Evolutionary conservation across 441 rosid genomes (phyloP).

Genomic region (Jatropha podagrica): DNA sequence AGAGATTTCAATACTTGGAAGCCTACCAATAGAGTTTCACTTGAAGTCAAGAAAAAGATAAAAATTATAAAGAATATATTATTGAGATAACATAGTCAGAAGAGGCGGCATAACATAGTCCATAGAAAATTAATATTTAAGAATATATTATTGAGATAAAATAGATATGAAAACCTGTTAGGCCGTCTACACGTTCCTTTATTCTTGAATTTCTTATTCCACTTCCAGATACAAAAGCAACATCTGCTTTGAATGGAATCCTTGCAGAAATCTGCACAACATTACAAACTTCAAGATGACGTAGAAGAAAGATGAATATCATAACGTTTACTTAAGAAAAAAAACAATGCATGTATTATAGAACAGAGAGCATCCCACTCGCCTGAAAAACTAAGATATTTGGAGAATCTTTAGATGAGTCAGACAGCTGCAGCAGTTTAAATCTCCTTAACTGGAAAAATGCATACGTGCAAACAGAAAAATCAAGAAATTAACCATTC

Average conservation of each 20-base stretch:
- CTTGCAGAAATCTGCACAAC: constrained; percentile 69
- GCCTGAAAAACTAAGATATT: constrained; percentile 94
- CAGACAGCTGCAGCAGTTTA: constrained; percentile 73
- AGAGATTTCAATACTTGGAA: background rate
- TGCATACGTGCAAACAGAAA: constrained; percentile 23
- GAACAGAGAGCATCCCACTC: constrained; percentile 10
- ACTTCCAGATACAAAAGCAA: constrained; percentile 78
- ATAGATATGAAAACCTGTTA: constrained; percentile 58
- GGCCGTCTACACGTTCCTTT: constrained; percentile 70
- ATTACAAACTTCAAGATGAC: constrained; percentile 13
- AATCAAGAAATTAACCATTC: constrained; percentile 10
- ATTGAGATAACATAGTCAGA: background rate
- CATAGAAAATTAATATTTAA: constrained; percentile 4
- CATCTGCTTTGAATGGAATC: constrained; percentile 73
- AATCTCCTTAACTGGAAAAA: constrained; percentile 55
- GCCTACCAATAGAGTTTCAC: background rate
- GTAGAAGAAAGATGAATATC: constrained; percentile 14
- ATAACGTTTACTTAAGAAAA: constrained; percentile 14
- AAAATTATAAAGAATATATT: background rate
- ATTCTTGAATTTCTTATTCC: constrained; percentile 43
- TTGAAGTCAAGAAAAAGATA: background rate
- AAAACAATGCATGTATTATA: background rate
- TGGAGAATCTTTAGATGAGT: constrained; percentile 61
- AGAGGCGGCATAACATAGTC: background rate
- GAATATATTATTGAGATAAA: constrained; percentile 20